Evolutionary conservation across 164 flowering plant genomes (phyloP), one percentile per base, ranked within the genome.

Genomic region (Stephania yunnanensis): DNA sequence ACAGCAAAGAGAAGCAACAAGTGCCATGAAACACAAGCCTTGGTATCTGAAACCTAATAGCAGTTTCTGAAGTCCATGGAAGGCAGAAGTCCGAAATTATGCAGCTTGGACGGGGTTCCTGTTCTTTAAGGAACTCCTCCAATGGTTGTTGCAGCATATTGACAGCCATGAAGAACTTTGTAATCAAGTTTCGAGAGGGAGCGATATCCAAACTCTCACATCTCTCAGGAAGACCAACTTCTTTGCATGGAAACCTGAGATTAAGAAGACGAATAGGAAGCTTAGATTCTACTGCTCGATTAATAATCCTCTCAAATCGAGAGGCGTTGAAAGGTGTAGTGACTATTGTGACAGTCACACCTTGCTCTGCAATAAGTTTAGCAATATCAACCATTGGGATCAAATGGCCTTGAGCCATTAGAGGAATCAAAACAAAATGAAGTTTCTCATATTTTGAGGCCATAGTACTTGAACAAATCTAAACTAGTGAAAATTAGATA

Each of bases 321-420:
- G 71, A 53, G 12, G 85, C 85, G 64, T 85, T 86, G 12, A 53
- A 53, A 11, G 88, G 89, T 0, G 92, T 88, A 15, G 90, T 84
- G 77, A 89, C 65, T 1, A 91, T 70, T 73, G 89, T 86, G 61
- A 89, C 76, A 2, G 30, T 55, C 7, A 77, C 78, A 3, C 88
- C 86, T 0, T 50, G 84, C 10, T 72, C 76, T 0, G 89, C 85
- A 6, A 91, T 46, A 6, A 87, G 1, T 64, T 69, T 80, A n/a
- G 89, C 95, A 2, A 91, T 85, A 83, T 89, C 95, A 2, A 83
- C 72, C 89, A 89, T 76, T 61, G 81, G 83, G 63, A 78, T 81
- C 75, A 76, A 70, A 66, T 78, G 83, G 70, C 83, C 83, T 70
- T 78, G 81, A n/a, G 76, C 78, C 80, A 81, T 77, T 10, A 78